Evolutionary conservation across 2,329 filamentous ascomycete species (phyloP).

Genomic region (Xylariaceae sp.): DNA sequence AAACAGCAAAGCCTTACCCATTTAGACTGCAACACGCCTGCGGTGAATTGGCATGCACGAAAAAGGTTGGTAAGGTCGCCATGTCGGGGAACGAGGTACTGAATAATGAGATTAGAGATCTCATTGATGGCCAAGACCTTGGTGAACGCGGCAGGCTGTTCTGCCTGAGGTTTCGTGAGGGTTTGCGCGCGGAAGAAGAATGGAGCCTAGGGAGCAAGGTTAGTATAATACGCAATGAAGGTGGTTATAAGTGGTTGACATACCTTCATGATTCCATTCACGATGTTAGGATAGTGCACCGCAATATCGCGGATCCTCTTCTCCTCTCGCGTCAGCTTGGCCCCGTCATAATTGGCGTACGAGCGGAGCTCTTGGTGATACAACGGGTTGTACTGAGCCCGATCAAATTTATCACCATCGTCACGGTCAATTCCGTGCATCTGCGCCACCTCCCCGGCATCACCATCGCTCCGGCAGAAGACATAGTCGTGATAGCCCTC

Average conservation of each 20-base stretch:
- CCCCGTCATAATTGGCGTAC: slow-evolving; percentile 20
- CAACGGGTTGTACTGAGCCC: slow-evolving; percentile 28
- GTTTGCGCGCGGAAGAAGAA: slow-evolving; percentile 1
- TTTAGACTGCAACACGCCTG: slow-evolving; percentile 16
- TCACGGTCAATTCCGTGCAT: too few species aligned
- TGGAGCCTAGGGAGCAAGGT: slow-evolving; percentile 13
- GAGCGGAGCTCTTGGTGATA: slow-evolving; percentile 15
- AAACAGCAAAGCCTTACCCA: slow-evolving; percentile 27
- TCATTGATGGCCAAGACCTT: slow-evolving; percentile 29
- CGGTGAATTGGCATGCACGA: slow-evolving; percentile 31
- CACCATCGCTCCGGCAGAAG: too few species aligned
- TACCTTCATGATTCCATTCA: slow-evolving; percentile 19
- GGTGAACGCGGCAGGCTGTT: slow-evolving; percentile 24
- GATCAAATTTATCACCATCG: too few species aligned
- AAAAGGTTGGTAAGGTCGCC: slow-evolving; percentile 34
- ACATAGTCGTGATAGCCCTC: too few species aligned
- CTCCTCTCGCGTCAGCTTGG: slow-evolving; percentile 1
- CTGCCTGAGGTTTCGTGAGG: slow-evolving; percentile 4
- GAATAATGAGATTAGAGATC: slow-evolving; percentile 26
- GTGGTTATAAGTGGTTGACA: neutral
- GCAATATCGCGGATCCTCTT: slow-evolving; percentile 16
- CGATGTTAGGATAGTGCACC: slow-evolving; percentile 23
- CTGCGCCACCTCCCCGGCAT: too few species aligned
- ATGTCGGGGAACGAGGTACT: slow-evolving; percentile 17
- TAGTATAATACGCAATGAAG: neutral